phyloP scores from a whole-genome alignment of 208 protist genomes.

The Angomonas desouzai region DNA sequence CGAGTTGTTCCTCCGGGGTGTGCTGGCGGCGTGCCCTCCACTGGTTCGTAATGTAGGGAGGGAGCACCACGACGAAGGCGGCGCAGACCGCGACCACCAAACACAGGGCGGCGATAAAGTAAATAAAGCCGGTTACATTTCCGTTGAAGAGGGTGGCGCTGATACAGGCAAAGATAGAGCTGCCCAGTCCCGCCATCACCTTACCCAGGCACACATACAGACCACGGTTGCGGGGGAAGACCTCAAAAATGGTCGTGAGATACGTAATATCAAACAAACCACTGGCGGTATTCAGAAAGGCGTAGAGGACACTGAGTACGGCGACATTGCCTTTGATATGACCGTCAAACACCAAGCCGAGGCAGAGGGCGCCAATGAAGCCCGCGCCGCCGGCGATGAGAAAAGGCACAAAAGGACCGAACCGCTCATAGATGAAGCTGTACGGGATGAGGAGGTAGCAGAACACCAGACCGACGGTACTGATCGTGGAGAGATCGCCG shows the following conservation, averaged over 20 bases:
- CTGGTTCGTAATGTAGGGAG: slow-evolving; percentile 62
- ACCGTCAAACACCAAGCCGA: slow-evolving; percentile 32
- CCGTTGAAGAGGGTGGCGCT: slow-evolving; percentile 44
- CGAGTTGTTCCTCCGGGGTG: slow-evolving; percentile 31
- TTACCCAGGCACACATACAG: slow-evolving; percentile 61
- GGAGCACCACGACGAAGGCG: slow-evolving; percentile 43
- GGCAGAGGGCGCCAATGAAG: slow-evolving; percentile 34
- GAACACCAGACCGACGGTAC: slow-evolving; percentile 69
- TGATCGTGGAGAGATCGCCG: slow-evolving; percentile 62
- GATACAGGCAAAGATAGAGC: slow-evolving; percentile 44
- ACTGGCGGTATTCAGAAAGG: slow-evolving; percentile 45
- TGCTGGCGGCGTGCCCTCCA: slow-evolving; percentile 43
- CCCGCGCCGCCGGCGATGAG: slow-evolving; percentile 25
- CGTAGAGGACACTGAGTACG: slow-evolving; percentile 56
- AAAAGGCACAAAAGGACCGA: slow-evolving; percentile 43
- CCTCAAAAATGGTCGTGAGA: slow-evolving; percentile 48
- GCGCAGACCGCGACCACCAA: slow-evolving; percentile 39
- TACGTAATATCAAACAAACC: slow-evolving; percentile 47
- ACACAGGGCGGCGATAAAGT: slow-evolving; percentile 40
- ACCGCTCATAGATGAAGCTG: slow-evolving; percentile 53
- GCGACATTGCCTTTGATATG: slow-evolving; percentile 44
- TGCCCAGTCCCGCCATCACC: slow-evolving; percentile 70
- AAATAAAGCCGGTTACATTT: slow-evolving; percentile 47
- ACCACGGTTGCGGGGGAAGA: slow-evolving; percentile 66
- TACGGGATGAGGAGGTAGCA: slow-evolving; percentile 65